Percentiles rank a stretch among this genome's conserved stretches.
These are phyloP conservation scores for Tylopilus sp. DNA, from an alignment of 768 basidiomycete genomes.

Conservation along the genomic window DNA sequence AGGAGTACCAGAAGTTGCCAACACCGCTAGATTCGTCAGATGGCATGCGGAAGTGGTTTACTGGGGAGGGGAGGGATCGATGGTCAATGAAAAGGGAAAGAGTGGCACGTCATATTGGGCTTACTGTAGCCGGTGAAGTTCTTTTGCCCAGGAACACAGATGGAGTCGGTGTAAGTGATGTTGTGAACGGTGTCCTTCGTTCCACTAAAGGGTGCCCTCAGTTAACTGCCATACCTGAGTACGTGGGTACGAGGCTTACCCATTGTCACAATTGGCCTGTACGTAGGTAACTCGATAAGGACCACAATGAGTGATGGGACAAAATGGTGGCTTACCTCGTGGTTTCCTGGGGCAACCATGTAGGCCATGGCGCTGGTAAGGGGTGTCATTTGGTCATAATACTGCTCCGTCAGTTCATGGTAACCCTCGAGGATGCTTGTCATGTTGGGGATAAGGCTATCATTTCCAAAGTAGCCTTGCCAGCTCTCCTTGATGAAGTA, in stretches of 20 bases:
- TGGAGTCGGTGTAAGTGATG: slow-evolving; percentile 26
- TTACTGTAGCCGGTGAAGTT: slow-evolving; percentile 30
- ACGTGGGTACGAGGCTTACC: slow-evolving; percentile 13
- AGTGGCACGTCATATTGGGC: slow-evolving; percentile 6
- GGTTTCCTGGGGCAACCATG: slow-evolving; percentile 27
- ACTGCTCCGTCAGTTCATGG: slow-evolving; percentile 24
- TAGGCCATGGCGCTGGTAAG: slow-evolving; percentile 24
- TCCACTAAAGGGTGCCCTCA: slow-evolving; percentile 10
- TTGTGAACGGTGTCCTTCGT: slow-evolving; percentile 21
- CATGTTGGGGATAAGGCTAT: slow-evolving; percentile 23
- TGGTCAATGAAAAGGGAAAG: neutral
- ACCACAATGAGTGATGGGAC: neutral
- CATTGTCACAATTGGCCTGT: slow-evolving; percentile 29
- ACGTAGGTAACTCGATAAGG: neutral
- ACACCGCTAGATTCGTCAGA: slow-evolving; percentile 23
- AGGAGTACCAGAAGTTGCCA: slow-evolving; percentile 32
- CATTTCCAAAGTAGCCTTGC: slow-evolving; percentile 28
- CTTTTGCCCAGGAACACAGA: slow-evolving; percentile 23
- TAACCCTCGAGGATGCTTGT: slow-evolving; percentile 25
- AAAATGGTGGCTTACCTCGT: slow-evolving; percentile 15
- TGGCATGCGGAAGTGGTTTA: slow-evolving; percentile 29
- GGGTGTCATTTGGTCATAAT: slow-evolving; percentile 26
- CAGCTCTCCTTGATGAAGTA: slow-evolving; percentile 31
- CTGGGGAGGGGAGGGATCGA: slow-evolving; percentile 3
- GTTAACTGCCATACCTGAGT: neutral